A percentile compares a stretch with the other conserved stretches of the same genome.
These are phyloP conservation scores for Colletotrichum sp. DNA, from an alignment of 2,329 filamentous ascomycete species.

Conservation along the genomic window DNA sequence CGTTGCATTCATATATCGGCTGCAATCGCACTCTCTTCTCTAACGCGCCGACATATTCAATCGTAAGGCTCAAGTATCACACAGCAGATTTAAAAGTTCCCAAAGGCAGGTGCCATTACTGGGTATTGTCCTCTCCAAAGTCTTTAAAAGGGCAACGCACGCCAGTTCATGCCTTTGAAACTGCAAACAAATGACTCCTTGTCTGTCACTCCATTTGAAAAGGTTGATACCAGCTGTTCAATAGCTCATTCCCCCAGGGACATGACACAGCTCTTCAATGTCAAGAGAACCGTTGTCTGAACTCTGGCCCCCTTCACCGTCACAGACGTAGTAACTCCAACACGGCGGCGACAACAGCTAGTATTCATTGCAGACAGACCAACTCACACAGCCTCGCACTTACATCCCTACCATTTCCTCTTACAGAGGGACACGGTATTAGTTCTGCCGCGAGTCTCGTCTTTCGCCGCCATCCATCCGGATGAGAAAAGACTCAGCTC, in stretches of 20 bases:
- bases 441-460: fast-evolving
- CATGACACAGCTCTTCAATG: not conserved
- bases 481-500: too few relatives aligned
- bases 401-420: not conserved
- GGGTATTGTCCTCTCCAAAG: not conserved
- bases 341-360: not conserved
- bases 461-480: not conserved
- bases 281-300: not conserved
- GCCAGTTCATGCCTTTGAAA: not conserved
- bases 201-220: not conserved
- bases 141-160: not conserved
- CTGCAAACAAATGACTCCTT: not conserved
- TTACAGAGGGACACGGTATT: not conserved
- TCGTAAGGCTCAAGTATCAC: too few relatives aligned
- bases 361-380: not conserved
- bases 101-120: not conserved
- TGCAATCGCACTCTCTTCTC: not conserved
- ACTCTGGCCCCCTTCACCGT: not conserved
- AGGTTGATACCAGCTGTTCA: not conserved
- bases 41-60: not conserved
- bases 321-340: not conserved
- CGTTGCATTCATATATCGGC: not conserved
- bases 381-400: fast-evolving
- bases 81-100: too few relatives aligned
- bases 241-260: fast-evolving